Conservation (phyloP, 148 eudicot genomes). For the Fagopyrum esculentum region DNA sequence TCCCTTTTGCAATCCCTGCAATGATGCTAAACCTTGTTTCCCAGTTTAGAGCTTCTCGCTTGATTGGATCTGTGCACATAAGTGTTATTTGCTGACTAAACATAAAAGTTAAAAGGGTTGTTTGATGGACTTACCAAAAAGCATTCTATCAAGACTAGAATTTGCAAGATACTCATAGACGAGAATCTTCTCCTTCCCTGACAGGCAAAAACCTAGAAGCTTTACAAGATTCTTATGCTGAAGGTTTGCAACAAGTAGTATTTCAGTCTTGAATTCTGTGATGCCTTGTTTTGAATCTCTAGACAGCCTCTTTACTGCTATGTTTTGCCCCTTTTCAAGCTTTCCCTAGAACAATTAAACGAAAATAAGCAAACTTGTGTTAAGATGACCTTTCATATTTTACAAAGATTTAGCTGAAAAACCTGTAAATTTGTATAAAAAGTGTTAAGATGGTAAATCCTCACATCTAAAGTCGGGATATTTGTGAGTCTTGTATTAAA, state of each 20-base stretch:
- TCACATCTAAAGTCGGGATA: too few species aligned
- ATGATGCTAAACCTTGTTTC: conserved; percentile 2
- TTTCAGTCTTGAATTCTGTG: conserved; percentile 23
- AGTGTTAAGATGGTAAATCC: too few species aligned
- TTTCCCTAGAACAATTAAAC: conserved; percentile 15
- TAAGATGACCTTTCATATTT: not conserved
- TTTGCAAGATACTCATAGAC: conserved; percentile 23
- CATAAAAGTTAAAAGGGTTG: not conserved
- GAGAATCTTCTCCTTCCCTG: conserved; percentile 22
- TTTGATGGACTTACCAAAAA: not conserved
- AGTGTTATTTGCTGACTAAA: not conserved
- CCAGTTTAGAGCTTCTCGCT: conserved; percentile 9
- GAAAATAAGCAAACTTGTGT: not conserved
- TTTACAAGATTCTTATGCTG: conserved; percentile 27
- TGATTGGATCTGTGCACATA: conserved; percentile 1
- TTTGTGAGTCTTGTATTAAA: too few species aligned
- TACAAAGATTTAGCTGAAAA: too few species aligned
- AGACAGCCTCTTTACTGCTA: conserved; percentile 30
- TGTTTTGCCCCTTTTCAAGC: conserved; percentile 14
- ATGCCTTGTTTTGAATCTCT: conserved; percentile 17
- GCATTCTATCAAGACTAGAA: conserved; percentile 18
- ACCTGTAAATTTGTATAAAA: too few species aligned
- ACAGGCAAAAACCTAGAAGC: conserved; percentile 22
- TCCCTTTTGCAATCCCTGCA: conserved; percentile 11
- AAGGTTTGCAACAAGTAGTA: conserved; percentile 22